Conservation (phyloP, 2,329 filamentous ascomycete genomes). For the Alternaria infectoria region DNA sequence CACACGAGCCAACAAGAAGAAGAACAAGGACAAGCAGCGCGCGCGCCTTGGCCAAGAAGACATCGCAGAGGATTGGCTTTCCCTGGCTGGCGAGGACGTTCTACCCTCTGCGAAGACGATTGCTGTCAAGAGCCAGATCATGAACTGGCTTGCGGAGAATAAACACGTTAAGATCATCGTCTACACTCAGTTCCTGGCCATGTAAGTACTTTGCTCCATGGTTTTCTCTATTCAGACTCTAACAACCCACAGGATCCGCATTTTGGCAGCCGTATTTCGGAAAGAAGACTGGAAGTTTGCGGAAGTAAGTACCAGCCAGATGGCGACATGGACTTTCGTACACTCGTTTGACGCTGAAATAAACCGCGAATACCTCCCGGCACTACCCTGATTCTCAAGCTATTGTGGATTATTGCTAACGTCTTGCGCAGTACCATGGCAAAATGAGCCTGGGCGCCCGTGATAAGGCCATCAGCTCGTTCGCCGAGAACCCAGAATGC, state of each 20-base stretch:
- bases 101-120: constrained; percentile 55
- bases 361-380: not conserved
- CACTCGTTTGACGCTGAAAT: not conserved
- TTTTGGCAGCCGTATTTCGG: constrained; percentile 29
- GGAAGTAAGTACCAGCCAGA: constrained; percentile 36
- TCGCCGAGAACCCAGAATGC: constrained; percentile 49
- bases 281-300: constrained; percentile 55
- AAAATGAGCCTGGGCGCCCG: constrained; percentile 54
- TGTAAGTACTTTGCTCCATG: constrained; percentile 26
- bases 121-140: constrained; percentile 54
- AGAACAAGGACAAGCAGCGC: constrained; percentile 21
- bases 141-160: constrained; percentile 55
- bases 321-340: not conserved
- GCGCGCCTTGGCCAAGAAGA: constrained; percentile 30
- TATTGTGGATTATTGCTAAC: constrained; percentile 8
- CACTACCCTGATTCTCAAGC: not conserved
- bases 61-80: constrained; percentile 49
- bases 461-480: constrained; percentile 55
- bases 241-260: constrained; percentile 46
- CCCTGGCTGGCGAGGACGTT: constrained; percentile 41
- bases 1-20: constrained; percentile 24
- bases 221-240: not conserved
- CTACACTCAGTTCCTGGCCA: constrained; percentile 65
- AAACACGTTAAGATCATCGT: constrained; percentile 63
- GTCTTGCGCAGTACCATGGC: constrained; percentile 53